Base-by-base conservation (phyloP, 306 rosid species). In the Chamaecrista fasciculata region DNA sequence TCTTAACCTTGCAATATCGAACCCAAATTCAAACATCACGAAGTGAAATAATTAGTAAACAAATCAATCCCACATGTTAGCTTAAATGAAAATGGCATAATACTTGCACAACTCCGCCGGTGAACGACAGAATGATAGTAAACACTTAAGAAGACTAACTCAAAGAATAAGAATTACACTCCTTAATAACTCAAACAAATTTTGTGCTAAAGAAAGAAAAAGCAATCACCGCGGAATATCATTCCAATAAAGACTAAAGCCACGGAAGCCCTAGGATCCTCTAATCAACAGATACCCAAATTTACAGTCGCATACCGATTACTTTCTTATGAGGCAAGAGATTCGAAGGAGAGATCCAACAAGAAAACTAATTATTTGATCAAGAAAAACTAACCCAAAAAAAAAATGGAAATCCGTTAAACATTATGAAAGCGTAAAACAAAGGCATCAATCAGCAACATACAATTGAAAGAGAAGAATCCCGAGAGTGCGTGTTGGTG, bases 1-100 rank as follows among this genome's bases (percentile, higher is more conserved):
- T 76, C 78, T 78, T 78, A 81, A 78, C 70, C 90, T 76, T 82
- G 69, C 79, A 82, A 80, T 40, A 49, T 53, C 66, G 78, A 37
- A 69, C 36, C 71, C 62, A 70, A 26, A 77, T 74, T 73, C 78
- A 72, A 76, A 42, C 59, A 55, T 53, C 61, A 78, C 33, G 66
- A 74, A 6, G 34, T 70, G 43, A 56, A 73, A 63, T 59, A 57
- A 65, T 80, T 51, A 64, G 77, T 46, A 73, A 81, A 71, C n/a
- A 63, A 73, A 40, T 8, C 67, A 76, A 70, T 64, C 78, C 28
- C 33, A 62, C 29, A 71, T 3, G 74, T 64, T 16, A 8, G 36
- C 69, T 48, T 6, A 58, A 46, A 57, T 31, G 25, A 36, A 24
- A 37, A 3, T 26, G 49, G 42, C 62, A 40, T 12, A 61, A 68